phyloP scores from a whole-genome alignment of 2,329 filamentous ascomycete species.

The Cladobotryum protrusum region DNA sequence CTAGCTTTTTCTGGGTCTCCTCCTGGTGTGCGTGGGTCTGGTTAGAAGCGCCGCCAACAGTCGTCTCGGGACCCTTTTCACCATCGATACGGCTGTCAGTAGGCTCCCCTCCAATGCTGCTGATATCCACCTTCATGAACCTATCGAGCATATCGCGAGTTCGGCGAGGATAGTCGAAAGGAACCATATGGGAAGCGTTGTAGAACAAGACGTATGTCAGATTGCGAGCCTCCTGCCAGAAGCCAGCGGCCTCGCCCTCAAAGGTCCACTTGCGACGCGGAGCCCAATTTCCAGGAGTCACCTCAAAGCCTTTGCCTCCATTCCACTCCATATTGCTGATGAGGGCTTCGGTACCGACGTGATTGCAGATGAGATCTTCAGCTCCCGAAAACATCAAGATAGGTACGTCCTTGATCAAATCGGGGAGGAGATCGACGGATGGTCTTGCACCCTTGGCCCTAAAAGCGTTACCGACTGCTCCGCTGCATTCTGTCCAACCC shows the following conservation, averaged over 20 bases:
- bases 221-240: conserved; percentile 93
- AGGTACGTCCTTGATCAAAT: conserved; percentile 68
- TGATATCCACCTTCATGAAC: conserved; percentile 90
- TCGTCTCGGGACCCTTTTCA: conserved; percentile 71
- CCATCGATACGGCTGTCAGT: conserved; percentile 78
- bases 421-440: conserved; percentile 67
- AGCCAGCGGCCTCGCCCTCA: conserved; percentile 78
- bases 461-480: conserved; percentile 69
- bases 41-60: conserved; percentile 63
- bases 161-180: conserved; percentile 82
- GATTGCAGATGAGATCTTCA: conserved; percentile 94
- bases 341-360: conserved; percentile 84
- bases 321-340: conserved; percentile 92
- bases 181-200: conserved; percentile 97
- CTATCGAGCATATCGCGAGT: conserved; percentile 95
- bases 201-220: conserved; percentile 93
- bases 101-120: conserved; percentile 73
- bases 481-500: conserved; percentile 88
- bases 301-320: conserved; percentile 84
- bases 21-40: conserved; percentile 49
- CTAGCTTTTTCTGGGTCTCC: conserved; percentile 58
- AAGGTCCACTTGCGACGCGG: conserved; percentile 94
- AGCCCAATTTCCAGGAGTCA: conserved; percentile 79
- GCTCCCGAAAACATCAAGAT: conserved; percentile 88
- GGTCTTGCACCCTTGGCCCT: conserved; percentile 64